Evolutionary conservation across 139 green algal genomes (phyloP), one percentile per base, ranked within the genome.

Genomic region (Zygnema circumcarinatum): DNA sequence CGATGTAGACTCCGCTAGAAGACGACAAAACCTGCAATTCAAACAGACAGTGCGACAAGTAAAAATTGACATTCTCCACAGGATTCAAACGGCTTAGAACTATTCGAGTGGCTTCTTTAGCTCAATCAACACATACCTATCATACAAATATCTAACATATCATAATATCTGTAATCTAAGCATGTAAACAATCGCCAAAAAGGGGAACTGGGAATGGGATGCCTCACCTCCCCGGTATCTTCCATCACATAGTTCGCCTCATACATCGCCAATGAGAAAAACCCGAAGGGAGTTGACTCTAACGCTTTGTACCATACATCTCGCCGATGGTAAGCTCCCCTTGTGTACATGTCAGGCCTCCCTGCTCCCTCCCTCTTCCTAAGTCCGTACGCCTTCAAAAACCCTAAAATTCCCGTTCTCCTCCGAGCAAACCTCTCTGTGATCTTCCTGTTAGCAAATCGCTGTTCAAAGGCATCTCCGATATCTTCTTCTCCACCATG

Each of bases 161-260:
- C n/a, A n/a, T n/a, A n/a, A n/a, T n/a, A n/a, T n/a, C n/a, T n/a
- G n/a, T n/a, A n/a, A n/a, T n/a, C n/a, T n/a, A n/a, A n/a, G 56
- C 56, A 72, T 29, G 56, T 29, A 72, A 72, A n/a, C n/a, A n/a
- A n/a, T n/a, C n/a, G n/a, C n/a, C n/a, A n/a, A n/a, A n/a, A n/a
- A n/a, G n/a, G n/a, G n/a, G n/a, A n/a, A n/a, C n/a, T n/a, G n/a
- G n/a, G n/a, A n/a, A n/a, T n/a, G n/a, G n/a, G n/a, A n/a, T n/a
- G n/a, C n/a, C 81, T 33, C 3, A 87, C 82, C 72, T 88, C 40
- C 25, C 33, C 39, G 7, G 82, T 39, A 53, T 88, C 82, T 73
- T 88, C 82, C 82, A 88, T 88, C 21, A 88, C 72, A 25, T 88
- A 88, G 82, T 88, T 88, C 32, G 82, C 82, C 82, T 88, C 82